These are phyloP conservation scores for Stenocarpella maydis DNA, from an alignment of 2,329 filamentous ascomycete genomes.

Conservation along the genomic window DNA sequence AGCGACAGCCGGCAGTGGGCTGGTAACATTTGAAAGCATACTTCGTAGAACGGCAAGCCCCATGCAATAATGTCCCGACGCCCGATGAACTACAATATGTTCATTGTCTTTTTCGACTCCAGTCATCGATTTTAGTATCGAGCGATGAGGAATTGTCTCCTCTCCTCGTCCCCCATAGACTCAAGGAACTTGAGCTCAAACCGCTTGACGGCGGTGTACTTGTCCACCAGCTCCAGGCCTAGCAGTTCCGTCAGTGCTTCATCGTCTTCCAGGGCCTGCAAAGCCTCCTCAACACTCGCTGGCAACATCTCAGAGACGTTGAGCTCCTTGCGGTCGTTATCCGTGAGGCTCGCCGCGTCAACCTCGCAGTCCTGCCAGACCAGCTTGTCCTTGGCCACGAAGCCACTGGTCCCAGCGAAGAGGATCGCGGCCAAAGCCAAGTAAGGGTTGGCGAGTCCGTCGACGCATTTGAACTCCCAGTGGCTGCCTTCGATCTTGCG, in stretches of 20 bases:
- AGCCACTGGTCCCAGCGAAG: constrained; percentile 64
- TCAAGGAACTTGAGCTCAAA: constrained; percentile 62
- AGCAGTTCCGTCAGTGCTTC: constrained; percentile 54
- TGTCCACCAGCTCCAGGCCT: constrained; percentile 58
- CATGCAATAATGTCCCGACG: not conserved
- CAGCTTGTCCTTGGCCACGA: constrained; percentile 54
- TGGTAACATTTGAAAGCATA: too few relatives aligned
- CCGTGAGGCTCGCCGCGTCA: constrained; percentile 61
- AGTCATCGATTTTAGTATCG: constrained; percentile 59
- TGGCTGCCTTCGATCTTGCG: constrained; percentile 71
- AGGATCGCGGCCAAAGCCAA: constrained; percentile 70
- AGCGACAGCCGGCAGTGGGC: not conserved
- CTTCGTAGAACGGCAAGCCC: not conserved
- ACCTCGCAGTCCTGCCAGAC: constrained; percentile 60
- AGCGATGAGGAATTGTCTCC: constrained; percentile 69
- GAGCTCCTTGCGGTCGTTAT: constrained; percentile 56
- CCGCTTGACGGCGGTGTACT: constrained; percentile 67
- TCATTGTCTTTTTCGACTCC: not conserved
- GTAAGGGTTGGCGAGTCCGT: constrained; percentile 83
- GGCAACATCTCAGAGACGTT: constrained; percentile 66
- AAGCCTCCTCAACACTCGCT: constrained; percentile 59
- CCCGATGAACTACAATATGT: not conserved
- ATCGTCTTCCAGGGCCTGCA: constrained; percentile 60
- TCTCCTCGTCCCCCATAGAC: constrained; percentile 56
- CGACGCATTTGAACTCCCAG: constrained; percentile 83